Evolutionary conservation across 176 grass and related monocot species (phyloP), one percentile per base, ranked within the genome.

Genomic region (Olyra latifolia): DNA sequence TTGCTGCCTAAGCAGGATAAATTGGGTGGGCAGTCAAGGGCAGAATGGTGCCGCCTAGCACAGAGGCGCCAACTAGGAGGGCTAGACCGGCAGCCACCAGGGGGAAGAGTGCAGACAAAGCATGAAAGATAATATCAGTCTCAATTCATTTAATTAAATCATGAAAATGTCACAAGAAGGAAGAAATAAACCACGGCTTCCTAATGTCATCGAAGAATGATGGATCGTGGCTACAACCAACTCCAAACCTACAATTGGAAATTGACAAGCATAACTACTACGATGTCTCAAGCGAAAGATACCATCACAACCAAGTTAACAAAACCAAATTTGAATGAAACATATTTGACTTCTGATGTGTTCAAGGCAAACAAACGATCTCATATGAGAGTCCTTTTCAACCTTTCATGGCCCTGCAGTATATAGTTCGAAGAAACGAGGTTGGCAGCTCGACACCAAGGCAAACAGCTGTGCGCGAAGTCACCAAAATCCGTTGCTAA

Each of bases 121-220:
- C 45, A 20, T 17, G 24, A 71, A 50, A 35, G 30, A 57, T 65
- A 53, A 39, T 19, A 72, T 72, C 58, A 41, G 19, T 48, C 27
- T 63, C 40, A 16, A 40, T 66, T 78, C 47, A 48, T 78, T 78
- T 8, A 62, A 76, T 45, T 32, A 78, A 82, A 71, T 81, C 50
- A 47, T 53, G 17, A 40, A 70, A 14, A 29, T 77, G n/a, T 20
- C 24, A 77, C 19, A 41, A 88, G 58, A 78, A 78, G 0, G 4
- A 11, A 59, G 10, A 46, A 42, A 30, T 15, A 27, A 72, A 42
- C 25, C 0, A 23, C 15, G 32, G 17, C 2, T 47, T 58, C 13
- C 5, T 35, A 43, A 47, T 27, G 9, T 52, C 44, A 73, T 73
- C 3, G 43, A 63, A 41, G n/a, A 71, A 71, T 8, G 25, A 61